phyloP scores from a whole-genome alignment of 2,329 filamentous ascomycete species.

The Alternaria arbusti region DNA sequence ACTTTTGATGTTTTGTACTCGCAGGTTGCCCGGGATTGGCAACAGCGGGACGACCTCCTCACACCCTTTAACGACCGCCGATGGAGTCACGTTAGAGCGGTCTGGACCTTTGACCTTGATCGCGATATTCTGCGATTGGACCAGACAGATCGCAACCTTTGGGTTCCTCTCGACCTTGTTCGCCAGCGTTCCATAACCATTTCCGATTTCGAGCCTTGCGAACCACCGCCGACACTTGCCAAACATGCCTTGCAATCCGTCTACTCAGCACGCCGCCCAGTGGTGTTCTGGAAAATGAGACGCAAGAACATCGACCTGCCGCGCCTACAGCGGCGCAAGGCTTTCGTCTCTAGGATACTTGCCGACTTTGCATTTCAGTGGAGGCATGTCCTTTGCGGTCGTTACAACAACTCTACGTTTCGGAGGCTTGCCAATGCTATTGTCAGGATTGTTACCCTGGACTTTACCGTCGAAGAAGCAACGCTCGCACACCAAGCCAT shows the following conservation, averaged over 20 bases:
- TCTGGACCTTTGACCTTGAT: slow-evolving; percentile 21
- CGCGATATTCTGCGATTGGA: slow-evolving; percentile 17
- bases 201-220: slow-evolving; percentile 20
- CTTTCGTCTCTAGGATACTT: slow-evolving; percentile 17
- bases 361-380: slow-evolving; percentile 20
- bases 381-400: slow-evolving; percentile 19
- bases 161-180: slow-evolving; percentile 17
- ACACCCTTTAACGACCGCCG: slow-evolving; percentile 14
- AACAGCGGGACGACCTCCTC: slow-evolving; percentile 19
- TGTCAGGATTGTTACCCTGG: slow-evolving; percentile 13
- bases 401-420: slow-evolving; percentile 19
- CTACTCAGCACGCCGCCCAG: neutral
- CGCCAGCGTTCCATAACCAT: slow-evolving; percentile 17
- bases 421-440: slow-evolving; percentile 18
- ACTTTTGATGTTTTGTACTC: slow-evolving; percentile 18
- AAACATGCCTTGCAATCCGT: slow-evolving; percentile 10
- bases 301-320: slow-evolving; percentile 7
- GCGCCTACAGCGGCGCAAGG: slow-evolving; percentile 13
- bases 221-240: slow-evolving; percentile 3
- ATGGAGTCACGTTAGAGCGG: neutral
- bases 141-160: slow-evolving; percentile 3
- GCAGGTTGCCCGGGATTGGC: slow-evolving; percentile 8
- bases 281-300: slow-evolving; percentile 11
- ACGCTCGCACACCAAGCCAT: slow-evolving; percentile 7
- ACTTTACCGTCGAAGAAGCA: slow-evolving; percentile 18